Evolutionary conservation across 176 grass and related monocot species (phyloP), one percentile per base, ranked within the genome.

Genomic region (Avena eriantha): DNA sequence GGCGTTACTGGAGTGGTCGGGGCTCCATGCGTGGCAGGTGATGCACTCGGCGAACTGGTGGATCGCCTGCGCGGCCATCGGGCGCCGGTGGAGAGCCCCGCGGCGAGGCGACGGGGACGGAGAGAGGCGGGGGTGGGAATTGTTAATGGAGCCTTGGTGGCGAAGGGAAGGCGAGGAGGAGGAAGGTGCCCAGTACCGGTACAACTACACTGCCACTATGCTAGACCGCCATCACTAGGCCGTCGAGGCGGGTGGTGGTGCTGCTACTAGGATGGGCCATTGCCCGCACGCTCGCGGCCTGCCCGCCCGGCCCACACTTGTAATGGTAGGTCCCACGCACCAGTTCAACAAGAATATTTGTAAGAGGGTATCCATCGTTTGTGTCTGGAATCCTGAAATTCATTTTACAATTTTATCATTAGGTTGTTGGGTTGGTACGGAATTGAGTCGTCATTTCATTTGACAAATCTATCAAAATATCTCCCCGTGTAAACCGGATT

Each of bases 31-130:
- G 81, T 99, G 97, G 85, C 94, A 99, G 82, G 97, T 96, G 87
- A 99, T 99, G 92, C 97, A 94, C 94, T 99, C 92, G 57, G 94
- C 94, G 87, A 99, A 99, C 77, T 99, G 97, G 88, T 94, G 92
- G 84, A 94, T 85, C 85, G 90, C 94, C 60, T 85, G 87, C 46
- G 90, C 97, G 48, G 94, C 97, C 90, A 92, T 90, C 85, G 45
- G 34, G 63, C 63, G 80, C 70, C 17, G 57, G 57, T 35, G 19
- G 24, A n/a, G 58, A 23, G 29, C 34, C 18, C 34, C 58, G 55
- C 41, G 41, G 82, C 21, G 36, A 36, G 24, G 68, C 22, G 76
- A 6, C 9, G 35, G 21, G 14, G 60, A 18, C 10, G 59, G 14
- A 39, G 49, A 9, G 72, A 1, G 50, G 33, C 0, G 21, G 34